phyloP scores from a whole-genome alignment of 805 yeast species.

The Ogataea saltuana region DNA sequence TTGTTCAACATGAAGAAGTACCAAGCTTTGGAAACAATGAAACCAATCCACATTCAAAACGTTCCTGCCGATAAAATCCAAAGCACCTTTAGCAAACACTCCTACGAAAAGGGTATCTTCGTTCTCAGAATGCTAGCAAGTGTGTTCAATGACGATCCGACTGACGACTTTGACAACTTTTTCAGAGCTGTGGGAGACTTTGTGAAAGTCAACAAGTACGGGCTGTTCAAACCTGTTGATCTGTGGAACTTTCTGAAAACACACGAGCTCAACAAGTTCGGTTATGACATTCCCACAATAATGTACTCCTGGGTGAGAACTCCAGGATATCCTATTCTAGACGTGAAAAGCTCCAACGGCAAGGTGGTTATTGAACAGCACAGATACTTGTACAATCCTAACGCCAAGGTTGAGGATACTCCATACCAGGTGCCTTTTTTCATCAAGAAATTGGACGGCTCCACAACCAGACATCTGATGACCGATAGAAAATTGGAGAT shows the following conservation, averaged over 20 bases:
- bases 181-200: constrained; percentile 41
- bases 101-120: constrained; percentile 63
- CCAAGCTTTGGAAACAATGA: constrained; percentile 37
- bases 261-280: constrained; percentile 28
- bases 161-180: constrained; percentile 34
- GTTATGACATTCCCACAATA: constrained; percentile 50
- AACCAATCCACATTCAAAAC: constrained; percentile 40
- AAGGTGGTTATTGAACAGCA: constrained; percentile 41
- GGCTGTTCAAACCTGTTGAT: constrained; percentile 49
- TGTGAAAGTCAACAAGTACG: constrained; percentile 36
- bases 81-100: constrained; percentile 49
- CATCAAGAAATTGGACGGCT: constrained; percentile 39
- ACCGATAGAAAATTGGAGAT: constrained; percentile 42
- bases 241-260: constrained; percentile 48
- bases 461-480: constrained; percentile 41
- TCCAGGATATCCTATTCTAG: constrained; percentile 59
- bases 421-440: constrained; percentile 65
- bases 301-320: constrained; percentile 60
- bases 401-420: constrained; percentile 47
- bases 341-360: constrained; percentile 34
- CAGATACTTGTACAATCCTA: constrained; percentile 34
- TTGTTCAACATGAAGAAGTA: constrained; percentile 34
- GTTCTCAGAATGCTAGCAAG: constrained; percentile 54
- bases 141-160: constrained; percentile 32
- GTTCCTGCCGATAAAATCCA: constrained; percentile 40